Base-by-base conservation (phyloP, 2,329 filamentous ascomycete species). In the Arthrobotrys megalospora region DNA sequence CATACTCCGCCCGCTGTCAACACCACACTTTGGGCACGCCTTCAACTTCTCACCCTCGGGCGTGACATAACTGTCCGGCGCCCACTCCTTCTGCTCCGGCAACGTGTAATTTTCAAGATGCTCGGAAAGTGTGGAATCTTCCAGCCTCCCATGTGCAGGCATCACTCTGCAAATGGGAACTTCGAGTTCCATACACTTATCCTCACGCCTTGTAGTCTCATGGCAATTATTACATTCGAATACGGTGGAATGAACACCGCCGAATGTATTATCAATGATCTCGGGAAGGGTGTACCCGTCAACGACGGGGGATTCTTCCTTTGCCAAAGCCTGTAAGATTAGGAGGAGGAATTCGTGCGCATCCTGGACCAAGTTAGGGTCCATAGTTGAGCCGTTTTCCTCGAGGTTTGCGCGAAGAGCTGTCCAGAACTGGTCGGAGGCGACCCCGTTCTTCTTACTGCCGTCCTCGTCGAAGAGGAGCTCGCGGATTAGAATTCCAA, bases 181-280 rank as follows among this genome's bases (percentile, higher is more conserved):
- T 34, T 71, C 58, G n/a, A 77, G 50, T 34, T 77, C 73, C 73
- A 71, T 66, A 19, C 73, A 77, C 41, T 77, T 71, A 24, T 77
- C 73, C 34, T 77, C 66, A 8, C 16, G 73, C 6, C 34, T 43
- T 4, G 73, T 67, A 0, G 50, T 77, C 10, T 70, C 73, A 36
- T 77, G 73, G 36, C 73, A 77, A 43, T 71, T 67, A 45, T 77
- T 77, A 43, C 73, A 77, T 32, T 77, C 73, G 38, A 77, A 77
- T 12, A 41, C 45, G 11, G 73, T 77, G 5, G 66, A 70, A 38
- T 77, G 73, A n/a, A 66, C 43, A 28, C 73, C 66, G 11, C 41
- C 52, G 36, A 77, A 77, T 16, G 60, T 28, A 21, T n/a, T 70
- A 7, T 77, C 73, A 21, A 77, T 67, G 45, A 71, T 64, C 32